phyloP scores from a whole-genome alignment of 345 rosid species.

The Linum usitatissimum region DNA sequence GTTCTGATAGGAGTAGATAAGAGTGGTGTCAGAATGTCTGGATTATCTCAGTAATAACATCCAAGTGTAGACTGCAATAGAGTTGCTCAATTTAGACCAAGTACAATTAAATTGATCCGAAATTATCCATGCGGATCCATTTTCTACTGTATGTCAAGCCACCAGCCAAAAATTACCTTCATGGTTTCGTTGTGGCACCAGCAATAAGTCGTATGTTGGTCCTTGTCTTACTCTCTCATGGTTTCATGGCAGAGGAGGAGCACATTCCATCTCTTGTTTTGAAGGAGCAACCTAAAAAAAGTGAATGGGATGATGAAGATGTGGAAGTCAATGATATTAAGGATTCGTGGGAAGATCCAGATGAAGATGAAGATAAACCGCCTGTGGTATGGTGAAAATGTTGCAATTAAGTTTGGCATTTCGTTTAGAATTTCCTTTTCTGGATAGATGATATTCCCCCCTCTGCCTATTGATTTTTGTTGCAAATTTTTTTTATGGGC shows the following conservation, averaged over 20 bases:
- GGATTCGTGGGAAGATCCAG: constrained; percentile 80
- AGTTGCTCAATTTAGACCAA: no score
- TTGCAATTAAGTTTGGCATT: constrained; percentile 3
- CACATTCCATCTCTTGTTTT: constrained; percentile 39
- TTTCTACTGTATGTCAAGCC: no score
- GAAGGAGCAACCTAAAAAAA: constrained; percentile 41
- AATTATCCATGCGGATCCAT: no score
- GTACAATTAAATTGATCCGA: no score
- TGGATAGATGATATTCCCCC: no score
- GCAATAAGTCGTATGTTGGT: background rate
- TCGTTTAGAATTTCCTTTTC: background rate
- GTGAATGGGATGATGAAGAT: constrained; percentile 89
- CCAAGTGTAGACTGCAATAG: no score
- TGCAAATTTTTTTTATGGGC: background rate
- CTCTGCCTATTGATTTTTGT: background rate
- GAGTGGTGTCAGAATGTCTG: no score
- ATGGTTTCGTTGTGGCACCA: background rate
- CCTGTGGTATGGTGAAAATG: constrained; percentile 40
- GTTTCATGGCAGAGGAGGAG: constrained; percentile 45
- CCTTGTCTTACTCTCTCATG: background rate
- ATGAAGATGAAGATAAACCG: constrained; percentile 85
- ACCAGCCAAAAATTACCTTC: background rate
- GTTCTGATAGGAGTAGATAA: no score
- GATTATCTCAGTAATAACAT: no score
- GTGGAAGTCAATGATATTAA: constrained; percentile 74